Percentiles rank a stretch among this genome's conserved stretches.
These are phyloP conservation scores for Fraxinus cuspidata DNA, from an alignment of 257 asterid genomes.

Conservation along the genomic window DNA sequence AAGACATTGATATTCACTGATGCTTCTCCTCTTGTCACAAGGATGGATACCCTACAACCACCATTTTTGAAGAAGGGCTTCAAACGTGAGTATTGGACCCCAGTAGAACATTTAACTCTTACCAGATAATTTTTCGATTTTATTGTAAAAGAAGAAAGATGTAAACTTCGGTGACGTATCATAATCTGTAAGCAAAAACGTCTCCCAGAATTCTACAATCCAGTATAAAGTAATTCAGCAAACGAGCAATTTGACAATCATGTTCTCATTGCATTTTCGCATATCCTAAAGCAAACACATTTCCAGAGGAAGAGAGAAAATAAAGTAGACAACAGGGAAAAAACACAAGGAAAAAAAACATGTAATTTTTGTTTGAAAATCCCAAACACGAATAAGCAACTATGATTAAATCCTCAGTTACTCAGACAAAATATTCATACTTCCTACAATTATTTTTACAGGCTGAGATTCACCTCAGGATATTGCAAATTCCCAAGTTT, in stretches of 20 bases:
- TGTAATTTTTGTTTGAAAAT: background rate
- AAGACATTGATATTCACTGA: conserved; percentile 71
- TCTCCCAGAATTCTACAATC: background rate
- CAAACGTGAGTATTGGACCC: background rate
- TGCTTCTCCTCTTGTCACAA: conserved; percentile 86
- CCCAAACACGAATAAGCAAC: background rate
- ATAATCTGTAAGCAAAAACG: background rate
- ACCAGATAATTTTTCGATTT: conserved; percentile 8
- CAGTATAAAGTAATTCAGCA: background rate
- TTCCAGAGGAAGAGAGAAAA: background rate
- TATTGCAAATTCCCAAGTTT: background rate
- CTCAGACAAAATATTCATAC: background rate
- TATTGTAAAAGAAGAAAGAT: background rate
- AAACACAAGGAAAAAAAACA: no score
- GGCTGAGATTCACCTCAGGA: background rate
- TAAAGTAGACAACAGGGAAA: background rate
- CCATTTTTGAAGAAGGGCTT: conserved; percentile 10
- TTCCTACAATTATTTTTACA: background rate
- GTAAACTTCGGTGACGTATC: background rate
- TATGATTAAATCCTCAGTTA: no score
- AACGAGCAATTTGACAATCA: background rate
- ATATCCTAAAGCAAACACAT: background rate
- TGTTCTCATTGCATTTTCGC: background rate
- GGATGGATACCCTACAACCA: conserved; percentile 90
- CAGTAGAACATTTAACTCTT: background rate